Evolutionary conservation across 2,329 filamentous ascomycete species (phyloP).

Genomic region (Xylaria hypoxylon): DNA sequence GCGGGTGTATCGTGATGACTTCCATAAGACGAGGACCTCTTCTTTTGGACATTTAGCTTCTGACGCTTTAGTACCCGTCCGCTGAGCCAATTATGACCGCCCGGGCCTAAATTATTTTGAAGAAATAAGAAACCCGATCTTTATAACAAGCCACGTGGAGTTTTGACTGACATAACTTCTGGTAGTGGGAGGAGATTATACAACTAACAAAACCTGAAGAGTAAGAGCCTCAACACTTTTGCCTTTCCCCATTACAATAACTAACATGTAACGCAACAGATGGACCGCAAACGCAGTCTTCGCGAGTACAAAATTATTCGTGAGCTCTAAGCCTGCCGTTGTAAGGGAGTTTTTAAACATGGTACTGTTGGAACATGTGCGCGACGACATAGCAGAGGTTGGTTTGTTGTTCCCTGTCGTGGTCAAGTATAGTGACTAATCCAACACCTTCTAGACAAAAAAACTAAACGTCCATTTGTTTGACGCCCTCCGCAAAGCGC

Average conservation of each 20-base stretch:
- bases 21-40: neutral
- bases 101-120: neutral
- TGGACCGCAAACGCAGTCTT: slow-evolving; percentile 83
- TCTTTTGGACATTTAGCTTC: neutral
- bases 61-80: neutral
- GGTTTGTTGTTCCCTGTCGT: neutral
- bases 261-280: slow-evolving; percentile 36
- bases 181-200: slow-evolving; percentile 83
- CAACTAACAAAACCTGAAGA: slow-evolving; percentile 82
- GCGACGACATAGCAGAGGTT: slow-evolving; percentile 80
- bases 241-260: neutral
- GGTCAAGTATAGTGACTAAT: slow-evolving; percentile 51
- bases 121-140: neutral
- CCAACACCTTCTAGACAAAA: slow-evolving; percentile 70
- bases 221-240: slow-evolving; percentile 14
- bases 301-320: slow-evolving; percentile 92
- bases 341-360: slow-evolving; percentile 88
- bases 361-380: slow-evolving; percentile 88
- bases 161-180: neutral
- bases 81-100: neutral
- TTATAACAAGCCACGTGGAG: neutral
- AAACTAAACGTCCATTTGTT: slow-evolving; percentile 97
- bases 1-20: neutral
- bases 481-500: slow-evolving; percentile 84
- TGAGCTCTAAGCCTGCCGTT: slow-evolving; percentile 81